Percentiles rank a stretch among this genome's conserved stretches.
phyloP scores from a whole-genome alignment of 108 stramenopile genomes.

The Nannochloropsis gaditana region DNA sequence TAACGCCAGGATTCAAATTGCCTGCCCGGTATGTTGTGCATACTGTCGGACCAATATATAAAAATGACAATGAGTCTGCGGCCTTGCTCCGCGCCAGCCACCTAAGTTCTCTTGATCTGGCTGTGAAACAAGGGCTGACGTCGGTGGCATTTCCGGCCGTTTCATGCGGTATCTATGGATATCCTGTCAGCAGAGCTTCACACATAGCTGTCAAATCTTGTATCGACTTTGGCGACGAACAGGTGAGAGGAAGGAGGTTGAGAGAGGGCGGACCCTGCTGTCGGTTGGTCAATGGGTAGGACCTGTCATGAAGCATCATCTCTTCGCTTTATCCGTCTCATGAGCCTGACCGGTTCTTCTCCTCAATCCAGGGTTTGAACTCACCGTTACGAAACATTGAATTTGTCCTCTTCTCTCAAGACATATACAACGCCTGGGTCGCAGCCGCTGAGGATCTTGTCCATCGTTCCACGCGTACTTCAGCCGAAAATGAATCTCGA shows the following conservation, averaged over 20 bases:
- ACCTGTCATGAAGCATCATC: not conserved
- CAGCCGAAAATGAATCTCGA: no score
- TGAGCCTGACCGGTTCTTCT: not conserved
- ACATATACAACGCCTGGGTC: not conserved
- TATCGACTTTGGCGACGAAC: not conserved
- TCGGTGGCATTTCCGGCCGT: conserved; percentile 44
- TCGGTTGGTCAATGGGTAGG: not conserved
- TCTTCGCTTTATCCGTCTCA: not conserved
- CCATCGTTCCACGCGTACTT: not conserved
- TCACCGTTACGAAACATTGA: not conserved
- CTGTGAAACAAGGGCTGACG: conserved; percentile 29
- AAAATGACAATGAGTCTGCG: conserved; percentile 21
- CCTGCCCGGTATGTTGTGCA: conserved; percentile 31
- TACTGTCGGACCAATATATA: conserved; percentile 36
- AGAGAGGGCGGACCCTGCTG: not conserved
- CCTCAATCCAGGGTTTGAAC: not conserved
- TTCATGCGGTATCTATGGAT: conserved; percentile 41
- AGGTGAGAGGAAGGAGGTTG: not conserved
- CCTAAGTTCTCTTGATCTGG: conserved; percentile 27
- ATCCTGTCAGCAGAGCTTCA: conserved; percentile 29
- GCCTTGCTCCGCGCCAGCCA: conserved; percentile 31
- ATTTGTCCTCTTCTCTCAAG: conserved; percentile 14
- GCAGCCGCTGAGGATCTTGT: not conserved
- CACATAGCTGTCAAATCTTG: conserved; percentile 7
- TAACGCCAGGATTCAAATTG: conserved; percentile 33